Percentiles rank a stretch among this genome's conserved stretches.
phyloP scores from a whole-genome alignment of 2,329 filamentous ascomycete genomes.

The Talaromyces sp. region DNA sequence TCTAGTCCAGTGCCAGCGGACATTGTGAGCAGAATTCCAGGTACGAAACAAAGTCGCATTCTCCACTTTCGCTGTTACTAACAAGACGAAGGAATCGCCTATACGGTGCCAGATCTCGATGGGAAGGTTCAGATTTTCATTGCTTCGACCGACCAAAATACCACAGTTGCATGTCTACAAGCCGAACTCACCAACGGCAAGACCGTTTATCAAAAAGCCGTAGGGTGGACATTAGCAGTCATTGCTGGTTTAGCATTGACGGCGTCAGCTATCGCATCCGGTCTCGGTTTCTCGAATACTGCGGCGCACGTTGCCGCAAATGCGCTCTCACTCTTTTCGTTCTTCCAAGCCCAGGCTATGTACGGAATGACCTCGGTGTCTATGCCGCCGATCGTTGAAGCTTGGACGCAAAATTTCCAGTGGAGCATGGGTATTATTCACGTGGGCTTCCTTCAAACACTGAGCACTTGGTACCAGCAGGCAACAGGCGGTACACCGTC shows the following conservation, averaged over 20 bases:
- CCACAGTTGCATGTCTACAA: constrained; percentile 79
- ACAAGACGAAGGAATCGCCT: constrained; percentile 64
- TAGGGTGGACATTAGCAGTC: constrained; percentile 84
- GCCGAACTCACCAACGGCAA: constrained; percentile 85
- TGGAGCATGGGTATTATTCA: constrained; percentile 97
- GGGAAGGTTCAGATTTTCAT: constrained; percentile 79
- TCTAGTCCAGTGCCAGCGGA: constrained; percentile 10
- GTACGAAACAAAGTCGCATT: constrained; percentile 1
- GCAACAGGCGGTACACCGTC: constrained; percentile 84
- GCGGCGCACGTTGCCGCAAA: constrained; percentile 93
- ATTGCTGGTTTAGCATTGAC: constrained; percentile 80
- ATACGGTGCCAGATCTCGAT: constrained; percentile 86
- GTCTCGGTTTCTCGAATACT: constrained; percentile 87
- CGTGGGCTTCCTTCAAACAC: constrained; percentile 76
- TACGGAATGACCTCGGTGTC: constrained; percentile 80
- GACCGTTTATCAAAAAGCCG: constrained; percentile 82
- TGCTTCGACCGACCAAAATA: constrained; percentile 62
- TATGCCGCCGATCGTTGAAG: constrained; percentile 80
- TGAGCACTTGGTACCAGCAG: constrained; percentile 94
- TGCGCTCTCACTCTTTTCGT: constrained; percentile 87
- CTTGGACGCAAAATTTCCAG: constrained; percentile 97
- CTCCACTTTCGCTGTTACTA: neutral
- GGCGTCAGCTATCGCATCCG: constrained; percentile 83
- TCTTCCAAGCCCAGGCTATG: constrained; percentile 92
- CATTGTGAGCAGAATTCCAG: constrained; percentile 13